Conservation (phyloP, 2,329 filamentous ascomycete genomes). For the Fusarium pseudonygamai region DNA sequence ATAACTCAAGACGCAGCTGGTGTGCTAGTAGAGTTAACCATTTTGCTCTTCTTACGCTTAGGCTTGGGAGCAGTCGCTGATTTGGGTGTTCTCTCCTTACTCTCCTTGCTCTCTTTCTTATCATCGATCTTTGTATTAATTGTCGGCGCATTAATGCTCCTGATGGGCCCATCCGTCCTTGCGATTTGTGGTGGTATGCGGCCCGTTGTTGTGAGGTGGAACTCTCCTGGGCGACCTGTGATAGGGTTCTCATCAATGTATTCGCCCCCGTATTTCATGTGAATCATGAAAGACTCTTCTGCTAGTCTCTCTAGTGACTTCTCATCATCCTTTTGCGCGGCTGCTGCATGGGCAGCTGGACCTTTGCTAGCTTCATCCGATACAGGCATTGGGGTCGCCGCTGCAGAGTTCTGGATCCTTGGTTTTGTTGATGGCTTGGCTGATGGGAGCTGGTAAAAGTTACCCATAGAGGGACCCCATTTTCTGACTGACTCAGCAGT, state of each 20-base stretch:
- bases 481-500: conserved; percentile 60
- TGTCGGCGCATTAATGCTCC: conserved; percentile 48
- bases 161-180: conserved; percentile 45
- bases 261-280: conserved; percentile 68
- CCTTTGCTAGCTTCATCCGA: conserved; percentile 46
- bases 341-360: conserved; percentile 25
- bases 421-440: conserved; percentile 39
- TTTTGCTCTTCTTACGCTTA: conserved; percentile 61
- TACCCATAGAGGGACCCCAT: conserved; percentile 65
- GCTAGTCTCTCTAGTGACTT: conserved; percentile 58
- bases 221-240: conserved; percentile 71
- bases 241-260: conserved; percentile 76
- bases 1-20: conserved; percentile 44
- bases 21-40: conserved; percentile 47
- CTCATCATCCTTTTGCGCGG: conserved; percentile 51
- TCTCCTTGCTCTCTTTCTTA: conserved; percentile 59
- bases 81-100: conserved; percentile 56
- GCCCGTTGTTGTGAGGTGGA: conserved; percentile 70
- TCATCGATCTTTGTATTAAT: conserved; percentile 55
- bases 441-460: conserved; percentile 58
- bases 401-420: conserved; percentile 55
- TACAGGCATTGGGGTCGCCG: conserved; percentile 57
- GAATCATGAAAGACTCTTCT: conserved; percentile 67
- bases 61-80: conserved; percentile 55
- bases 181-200: conserved; percentile 55